A percentile compares a stretch with the other conserved stretches of the same genome.
These are phyloP conservation scores for Cenchrus fungigraminus DNA, from an alignment of 176 grass and related monocot genomes.

Conservation along the genomic window DNA sequence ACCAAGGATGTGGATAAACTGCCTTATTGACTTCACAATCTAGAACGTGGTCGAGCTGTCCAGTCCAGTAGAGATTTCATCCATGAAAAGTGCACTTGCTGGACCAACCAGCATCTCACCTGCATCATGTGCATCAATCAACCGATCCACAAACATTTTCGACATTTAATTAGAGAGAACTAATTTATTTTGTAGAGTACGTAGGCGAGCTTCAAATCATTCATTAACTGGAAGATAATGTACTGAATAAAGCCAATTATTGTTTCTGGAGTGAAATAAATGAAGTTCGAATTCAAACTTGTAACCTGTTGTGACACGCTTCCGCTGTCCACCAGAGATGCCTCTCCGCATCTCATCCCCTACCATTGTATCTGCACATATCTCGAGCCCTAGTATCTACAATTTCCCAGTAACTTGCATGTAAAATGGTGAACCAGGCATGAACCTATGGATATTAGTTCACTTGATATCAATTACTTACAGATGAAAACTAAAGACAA, in stretches of 20 bases:
- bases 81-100: not conserved
- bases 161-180: not conserved
- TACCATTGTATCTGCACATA: constrained; percentile 90
- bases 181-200: not conserved
- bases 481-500: too few species aligned
- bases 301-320: constrained; percentile 89
- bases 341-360: constrained; percentile 92
- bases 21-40: constrained; percentile 10
- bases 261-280: not conserved
- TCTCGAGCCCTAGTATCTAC: not conserved
- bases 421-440: too few species aligned
- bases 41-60: constrained; percentile 15
- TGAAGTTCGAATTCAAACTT: not conserved
- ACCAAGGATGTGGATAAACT: constrained; percentile 5
- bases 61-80: not conserved
- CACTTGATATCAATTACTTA: too few species aligned
- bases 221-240: too few species aligned
- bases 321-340: constrained; percentile 91
- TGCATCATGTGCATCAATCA: not conserved
- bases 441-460: too few species aligned
- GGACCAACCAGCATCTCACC: constrained; percentile 22
- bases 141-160: not conserved
- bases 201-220: too few species aligned
- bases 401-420: too few species aligned
- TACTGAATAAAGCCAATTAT: too few species aligned